These are phyloP conservation scores for Pharnaceum exiguum DNA, from an alignment of 148 eudicot genomes.

Conservation along the genomic window DNA sequence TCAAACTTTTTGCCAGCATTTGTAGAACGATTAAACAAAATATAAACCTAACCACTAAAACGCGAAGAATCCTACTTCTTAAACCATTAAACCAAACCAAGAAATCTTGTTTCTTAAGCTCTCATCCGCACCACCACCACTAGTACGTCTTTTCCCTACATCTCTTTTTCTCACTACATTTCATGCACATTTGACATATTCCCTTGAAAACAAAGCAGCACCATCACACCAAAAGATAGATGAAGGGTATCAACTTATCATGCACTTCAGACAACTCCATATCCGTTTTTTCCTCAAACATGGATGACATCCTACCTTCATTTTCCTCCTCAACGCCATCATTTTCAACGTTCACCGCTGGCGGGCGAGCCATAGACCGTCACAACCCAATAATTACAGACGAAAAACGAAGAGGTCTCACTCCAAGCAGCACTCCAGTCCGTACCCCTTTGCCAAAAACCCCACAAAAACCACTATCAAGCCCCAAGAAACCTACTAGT, in stretches of 20 bases:
- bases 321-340: conserved; percentile 17
- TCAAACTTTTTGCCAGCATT: no score
- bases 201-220: no score
- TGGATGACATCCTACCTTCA: conserved; percentile 10
- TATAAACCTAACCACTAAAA: no score
- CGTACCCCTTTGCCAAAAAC: conserved; percentile 15
- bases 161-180: no score
- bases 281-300: conserved; percentile 16
- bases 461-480: conserved; percentile 18
- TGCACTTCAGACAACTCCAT: conserved; percentile 24
- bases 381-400: conserved; percentile 87
- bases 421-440: conserved; percentile 2
- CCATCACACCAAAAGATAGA: no score
- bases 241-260: conserved; percentile 21
- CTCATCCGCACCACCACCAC: no score
- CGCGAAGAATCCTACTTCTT: no score
- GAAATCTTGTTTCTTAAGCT: no score
- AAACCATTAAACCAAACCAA: no score
- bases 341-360: conserved; percentile 2
- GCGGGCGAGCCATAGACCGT: conserved; percentile 71
- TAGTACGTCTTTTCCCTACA: no score
- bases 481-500: conserved; percentile 8
- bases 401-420: conserved; percentile 29
- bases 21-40: no score
- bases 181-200: no score